Percentiles rank a stretch among this genome's conserved stretches.
These are phyloP conservation scores for Avena atlantica DNA, from an alignment of 176 grass and related monocot species.

Conservation along the genomic window DNA sequence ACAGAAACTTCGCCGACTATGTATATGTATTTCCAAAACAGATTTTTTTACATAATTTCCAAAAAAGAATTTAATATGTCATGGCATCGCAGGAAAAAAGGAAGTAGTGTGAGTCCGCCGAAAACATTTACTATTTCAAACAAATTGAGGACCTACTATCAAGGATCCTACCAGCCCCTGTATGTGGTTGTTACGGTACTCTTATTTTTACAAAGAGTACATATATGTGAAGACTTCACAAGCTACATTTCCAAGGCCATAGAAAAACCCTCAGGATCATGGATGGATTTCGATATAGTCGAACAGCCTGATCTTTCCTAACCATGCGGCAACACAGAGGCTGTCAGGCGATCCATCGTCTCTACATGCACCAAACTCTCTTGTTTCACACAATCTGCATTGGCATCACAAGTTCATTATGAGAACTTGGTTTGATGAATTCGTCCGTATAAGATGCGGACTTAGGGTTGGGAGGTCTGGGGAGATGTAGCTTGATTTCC, in stretches of 20 bases:
- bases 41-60: too few species aligned
- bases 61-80: too few species aligned
- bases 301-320: conserved; percentile 73
- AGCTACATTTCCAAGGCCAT: not conserved
- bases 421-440: too few species aligned
- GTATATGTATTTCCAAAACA: too few species aligned
- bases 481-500: too few species aligned
- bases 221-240: not conserved
- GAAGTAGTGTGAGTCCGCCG: not conserved
- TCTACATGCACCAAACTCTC: conserved; percentile 33
- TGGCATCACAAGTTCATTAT: not conserved
- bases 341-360: conserved; percentile 47
- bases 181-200: not conserved
- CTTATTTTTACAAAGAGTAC: not conserved
- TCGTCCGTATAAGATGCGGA: too few species aligned
- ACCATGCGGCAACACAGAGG: conserved; percentile 81
- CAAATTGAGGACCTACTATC: not conserved
- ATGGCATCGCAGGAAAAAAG: not conserved
- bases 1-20: too few species aligned
- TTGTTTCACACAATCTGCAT: conserved; percentile 16
- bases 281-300: conserved; percentile 77
- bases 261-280: not conserved
- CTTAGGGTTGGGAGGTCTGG: too few species aligned
- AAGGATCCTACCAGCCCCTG: not conserved
- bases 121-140: not conserved